Evolutionary conservation across 2,329 filamentous ascomycete species (phyloP), one percentile per base, ranked within the genome.

Genomic region (Trematosphaeria pertusa): DNA sequence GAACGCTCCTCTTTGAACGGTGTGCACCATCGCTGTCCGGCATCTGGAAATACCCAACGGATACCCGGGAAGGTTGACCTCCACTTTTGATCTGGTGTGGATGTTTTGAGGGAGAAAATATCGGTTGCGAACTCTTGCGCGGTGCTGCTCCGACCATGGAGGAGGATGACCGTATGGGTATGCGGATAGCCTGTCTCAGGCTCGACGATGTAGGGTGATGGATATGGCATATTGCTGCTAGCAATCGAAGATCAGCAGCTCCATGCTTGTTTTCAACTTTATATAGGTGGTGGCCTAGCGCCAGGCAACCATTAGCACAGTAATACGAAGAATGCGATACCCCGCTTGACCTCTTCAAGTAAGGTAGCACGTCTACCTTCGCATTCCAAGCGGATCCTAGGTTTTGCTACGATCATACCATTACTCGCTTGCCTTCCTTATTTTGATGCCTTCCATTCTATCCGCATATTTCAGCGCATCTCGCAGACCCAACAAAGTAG

Each of bases 11-110:
- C 59, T 37, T 58, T 56, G 26, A 52, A 35, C 37, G 50, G 38
- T 42, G 69, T 65, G 35, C 62, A 56, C 38, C 62, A 31, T 41
- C 63, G 59, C 26, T 59, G 17, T 9, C 72, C 72, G 1, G 78
- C 75, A 36, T 74, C 69, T 8, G 78, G 78, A 43, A 81, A 81
- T 11, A 81, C 76, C 74, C 77, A 81, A 43, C 75, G 73, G 44
- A 80, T 70, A 4, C 72, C 70, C 4, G 79, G 77, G 26, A 80
- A 75, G 7, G 63, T 56, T 3, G 75, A 67, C 9, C 60, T 35
- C 1, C 80, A 72, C 1, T 67, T 69, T 28, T 35, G 14, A 12
- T 14, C 7, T 22, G 22, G 14, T 4, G 19, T 28, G 10, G 51
- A 49, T 8, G 43, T 43, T 18, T 40, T 28, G 14, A 50, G 33